Evolutionary conservation across 768 basidiomycete genomes (phyloP), one percentile per base, ranked within the genome.

Genomic region (Russula brevipes): DNA sequence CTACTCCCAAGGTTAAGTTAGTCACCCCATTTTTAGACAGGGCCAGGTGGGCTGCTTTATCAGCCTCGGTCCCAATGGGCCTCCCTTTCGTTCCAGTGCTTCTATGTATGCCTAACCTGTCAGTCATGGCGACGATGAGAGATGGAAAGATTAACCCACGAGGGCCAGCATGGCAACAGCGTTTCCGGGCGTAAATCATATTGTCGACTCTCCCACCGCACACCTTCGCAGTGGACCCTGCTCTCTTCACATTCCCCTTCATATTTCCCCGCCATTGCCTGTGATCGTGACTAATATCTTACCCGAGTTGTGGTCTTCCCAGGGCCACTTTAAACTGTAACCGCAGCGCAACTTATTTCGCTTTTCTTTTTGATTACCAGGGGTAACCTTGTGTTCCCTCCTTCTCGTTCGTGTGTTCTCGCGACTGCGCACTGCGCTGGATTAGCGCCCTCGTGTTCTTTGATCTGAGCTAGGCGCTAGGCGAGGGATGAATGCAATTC

Each of bases 161-260:
- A 63, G 62, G 57, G 58, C 45, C 39, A 41, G 59, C 59, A 64
- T 64, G 63, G 50, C 63, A 60, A 64, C 63, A 44, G 58, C 63
- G 47, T 64, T 64, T 64, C 16, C 6, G 47, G 41, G 49, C 41
- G 58, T 17, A 33, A 59, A 59, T 59, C 51, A 59, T 59, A 59
- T 63, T 57, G 59, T 12, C 45, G 14, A 24, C 19, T 45, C 47
- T 56, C 31, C 19, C 35, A n/a, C 17, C 31, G 35, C 53, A 54
- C 45, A 33, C 36, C 57, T 54, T 24, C 24, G 24, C 24, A 24
- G 39, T 8, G 51, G 62, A 58, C 62, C 56, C 62, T 63, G 62
- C 24, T 55, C 52, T 42, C 54, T 59, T 64, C 63, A 60, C 59
- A 54, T 31, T 10, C 35, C 33, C 54, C 45, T 60, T 64, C 63